Percentiles rank a stretch among this genome's conserved stretches.
These are phyloP conservation scores for Flaveria bidentis DNA, from an alignment of 129 eudicot species.

Conservation along the genomic window DNA sequence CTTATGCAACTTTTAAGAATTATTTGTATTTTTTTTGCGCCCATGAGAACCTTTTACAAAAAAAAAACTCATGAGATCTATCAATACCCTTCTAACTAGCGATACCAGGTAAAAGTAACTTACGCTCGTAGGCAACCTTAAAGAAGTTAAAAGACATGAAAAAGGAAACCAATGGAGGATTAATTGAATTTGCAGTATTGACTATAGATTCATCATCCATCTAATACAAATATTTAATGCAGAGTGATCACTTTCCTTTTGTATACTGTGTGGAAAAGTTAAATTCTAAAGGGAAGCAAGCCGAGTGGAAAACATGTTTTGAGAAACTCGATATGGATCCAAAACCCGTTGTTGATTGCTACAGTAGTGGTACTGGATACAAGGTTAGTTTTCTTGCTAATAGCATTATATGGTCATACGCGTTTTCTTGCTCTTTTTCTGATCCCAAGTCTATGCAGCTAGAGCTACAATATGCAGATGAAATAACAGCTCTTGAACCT, in stretches of 20 bases:
- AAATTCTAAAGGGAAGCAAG: conserved; percentile 47
- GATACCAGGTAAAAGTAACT: too few species aligned
- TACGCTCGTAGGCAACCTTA: too few species aligned
- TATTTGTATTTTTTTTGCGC: too few species aligned
- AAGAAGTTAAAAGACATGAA: too few species aligned
- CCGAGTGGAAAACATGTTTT: conserved; percentile 82
- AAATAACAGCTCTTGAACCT: conserved; percentile 75
- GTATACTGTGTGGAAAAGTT: conserved; percentile 73
- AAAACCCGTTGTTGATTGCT: conserved; percentile 60
- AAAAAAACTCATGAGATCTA: too few species aligned
- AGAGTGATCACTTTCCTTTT: conserved; percentile 77
- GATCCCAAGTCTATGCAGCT: conserved; percentile 43
- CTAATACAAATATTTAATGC: conserved; percentile 34
- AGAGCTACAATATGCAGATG: conserved; percentile 68
- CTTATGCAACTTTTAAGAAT: too few species aligned
- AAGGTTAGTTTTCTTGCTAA: conserved; percentile 51
- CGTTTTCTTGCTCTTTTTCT: neutral
- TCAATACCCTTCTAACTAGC: too few species aligned
- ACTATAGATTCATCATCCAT: conserved; percentile 6
- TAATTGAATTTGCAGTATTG: neutral
- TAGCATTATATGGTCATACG: neutral
- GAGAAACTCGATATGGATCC: conserved; percentile 63
- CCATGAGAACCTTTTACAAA: too few species aligned
- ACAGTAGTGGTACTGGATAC: conserved; percentile 51
- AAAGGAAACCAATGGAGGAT: too few species aligned